These are phyloP conservation scores for Hordeum pubiflorum DNA, from an alignment of 202 grass and related monocot genomes.

Conservation along the genomic window DNA sequence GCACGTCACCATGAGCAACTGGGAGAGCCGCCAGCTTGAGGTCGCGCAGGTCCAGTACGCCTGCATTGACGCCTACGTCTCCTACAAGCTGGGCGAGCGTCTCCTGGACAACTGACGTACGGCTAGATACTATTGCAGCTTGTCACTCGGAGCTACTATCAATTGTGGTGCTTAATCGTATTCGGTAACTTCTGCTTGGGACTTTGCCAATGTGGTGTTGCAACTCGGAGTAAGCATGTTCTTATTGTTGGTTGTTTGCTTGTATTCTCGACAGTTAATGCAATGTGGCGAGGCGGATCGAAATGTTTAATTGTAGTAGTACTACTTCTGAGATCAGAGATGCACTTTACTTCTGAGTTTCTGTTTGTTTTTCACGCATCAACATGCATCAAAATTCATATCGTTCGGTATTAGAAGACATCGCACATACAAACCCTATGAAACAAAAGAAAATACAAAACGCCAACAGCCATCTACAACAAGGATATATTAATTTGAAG, in stretches of 20 bases:
- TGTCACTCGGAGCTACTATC: background rate
- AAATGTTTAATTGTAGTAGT: background rate
- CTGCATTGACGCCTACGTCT: conserved; percentile 55
- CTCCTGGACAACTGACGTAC: conserved; percentile 21
- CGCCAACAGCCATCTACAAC: too few relatives aligned
- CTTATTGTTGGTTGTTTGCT: background rate
- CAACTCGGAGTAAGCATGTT: background rate
- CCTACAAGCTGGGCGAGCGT: conserved; percentile 47
- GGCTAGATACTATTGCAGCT: background rate
- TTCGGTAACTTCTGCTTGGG: background rate
- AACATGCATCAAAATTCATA: background rate
- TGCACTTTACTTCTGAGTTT: background rate
- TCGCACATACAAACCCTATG: too few relatives aligned
- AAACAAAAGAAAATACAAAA: too few relatives aligned
- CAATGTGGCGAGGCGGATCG: background rate
- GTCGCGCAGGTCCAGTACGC: conserved; percentile 37
- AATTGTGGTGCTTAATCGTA: background rate
- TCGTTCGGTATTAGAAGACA: background rate
- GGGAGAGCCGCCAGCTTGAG: conserved; percentile 38
- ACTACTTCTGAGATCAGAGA: too few relatives aligned
- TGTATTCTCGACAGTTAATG: background rate
- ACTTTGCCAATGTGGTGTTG: background rate
- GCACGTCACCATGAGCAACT: conserved; percentile 43
- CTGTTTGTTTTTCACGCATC: background rate
- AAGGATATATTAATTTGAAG: too few relatives aligned